Percentiles rank a stretch among this genome's conserved stretches.
phyloP scores from a whole-genome alignment of 2,329 filamentous ascomycete species.

The Fusarium longipes region DNA sequence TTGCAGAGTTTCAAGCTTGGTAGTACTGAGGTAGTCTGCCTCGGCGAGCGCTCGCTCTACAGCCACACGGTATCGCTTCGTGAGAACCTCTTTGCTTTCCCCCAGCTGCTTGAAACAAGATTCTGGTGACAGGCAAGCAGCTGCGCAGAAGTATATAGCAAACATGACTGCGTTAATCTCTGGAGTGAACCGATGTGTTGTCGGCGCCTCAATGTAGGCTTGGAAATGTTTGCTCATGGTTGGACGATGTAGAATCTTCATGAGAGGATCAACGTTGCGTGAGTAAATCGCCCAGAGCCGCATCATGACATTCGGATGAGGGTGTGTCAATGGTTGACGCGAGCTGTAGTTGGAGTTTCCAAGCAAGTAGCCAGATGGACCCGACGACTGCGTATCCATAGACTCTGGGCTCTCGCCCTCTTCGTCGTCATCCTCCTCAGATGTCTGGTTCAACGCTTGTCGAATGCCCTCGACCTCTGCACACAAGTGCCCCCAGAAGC shows the following conservation, averaged over 20 bases:
- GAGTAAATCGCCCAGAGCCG: conserved; percentile 53
- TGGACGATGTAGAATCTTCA: conserved; percentile 60
- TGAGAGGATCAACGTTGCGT: conserved; percentile 56
- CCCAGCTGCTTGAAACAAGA: conserved; percentile 51
- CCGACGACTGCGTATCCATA: conserved; percentile 36
- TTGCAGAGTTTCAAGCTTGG: conserved; percentile 55
- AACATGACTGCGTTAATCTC: conserved; percentile 55
- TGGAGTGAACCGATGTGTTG: conserved; percentile 27
- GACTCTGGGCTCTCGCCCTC: conserved; percentile 50
- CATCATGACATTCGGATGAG: conserved; percentile 52
- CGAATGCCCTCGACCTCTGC: conserved; percentile 59
- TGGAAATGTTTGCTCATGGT: conserved; percentile 49
- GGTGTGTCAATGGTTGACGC: conserved; percentile 47
- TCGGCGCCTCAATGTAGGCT: conserved; percentile 41
- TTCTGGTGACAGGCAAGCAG: conserved; percentile 50
- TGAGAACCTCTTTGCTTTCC: conserved; percentile 50
- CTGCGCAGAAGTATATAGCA: conserved; percentile 57
- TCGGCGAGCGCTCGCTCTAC: conserved; percentile 55
- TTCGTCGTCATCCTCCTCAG: conserved; percentile 53
- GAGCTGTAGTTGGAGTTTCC: conserved; percentile 44
- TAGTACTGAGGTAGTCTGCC: conserved; percentile 58
- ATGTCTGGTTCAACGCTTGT: conserved; percentile 57
- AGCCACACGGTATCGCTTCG: conserved; percentile 48
- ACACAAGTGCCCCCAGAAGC: conserved; percentile 59
- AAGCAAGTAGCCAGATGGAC: conserved; percentile 46